Conservation (phyloP, 1,139 yeast genomes). For the Blastobotrys apis region DNA sequence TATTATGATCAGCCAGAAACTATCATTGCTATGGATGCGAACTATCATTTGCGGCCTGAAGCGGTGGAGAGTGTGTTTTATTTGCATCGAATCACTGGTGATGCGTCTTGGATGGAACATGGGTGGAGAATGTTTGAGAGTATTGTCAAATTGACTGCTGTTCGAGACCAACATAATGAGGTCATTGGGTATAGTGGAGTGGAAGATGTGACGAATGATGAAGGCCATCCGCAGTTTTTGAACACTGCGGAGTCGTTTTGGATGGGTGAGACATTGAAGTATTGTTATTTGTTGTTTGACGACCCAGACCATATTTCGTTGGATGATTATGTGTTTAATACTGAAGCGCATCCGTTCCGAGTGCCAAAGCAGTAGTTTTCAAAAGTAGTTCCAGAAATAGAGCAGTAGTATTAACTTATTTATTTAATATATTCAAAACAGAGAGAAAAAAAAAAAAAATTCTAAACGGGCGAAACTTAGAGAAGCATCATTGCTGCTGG, state of each 20-base stretch:
- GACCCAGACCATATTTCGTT: constrained; percentile 55
- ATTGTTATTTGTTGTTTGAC: constrained; percentile 73
- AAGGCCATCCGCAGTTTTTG: constrained; percentile 23
- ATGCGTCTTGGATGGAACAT: constrained; percentile 59
- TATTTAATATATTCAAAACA: background rate
- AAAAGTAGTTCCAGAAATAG: too few species aligned
- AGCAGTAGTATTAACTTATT: background rate
- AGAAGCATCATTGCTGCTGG: constrained; percentile 7
- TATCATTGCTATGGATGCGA: constrained; percentile 40
- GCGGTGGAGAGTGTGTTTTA: constrained; percentile 72
- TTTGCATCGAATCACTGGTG: constrained; percentile 72
- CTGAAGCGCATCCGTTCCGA: constrained; percentile 77
- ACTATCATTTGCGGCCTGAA: constrained; percentile 66
- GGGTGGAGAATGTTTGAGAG: constrained; percentile 64
- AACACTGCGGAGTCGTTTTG: constrained; percentile 71
- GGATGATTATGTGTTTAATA: constrained; percentile 69
- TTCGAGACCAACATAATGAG: constrained; percentile 37
- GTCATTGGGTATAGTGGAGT: constrained; percentile 46
- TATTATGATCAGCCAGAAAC: constrained; percentile 37
- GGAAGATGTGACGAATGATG: constrained; percentile 45
- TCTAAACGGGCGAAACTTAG: too few species aligned
- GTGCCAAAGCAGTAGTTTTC: background rate
- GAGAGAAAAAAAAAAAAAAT: background rate
- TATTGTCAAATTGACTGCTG: constrained; percentile 36
- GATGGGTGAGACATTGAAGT: constrained; percentile 91